Evolutionary conservation across 2,329 filamentous ascomycete species (phyloP), one percentile per base, ranked within the genome.

Genomic region (Ophiostoma australiae): DNA sequence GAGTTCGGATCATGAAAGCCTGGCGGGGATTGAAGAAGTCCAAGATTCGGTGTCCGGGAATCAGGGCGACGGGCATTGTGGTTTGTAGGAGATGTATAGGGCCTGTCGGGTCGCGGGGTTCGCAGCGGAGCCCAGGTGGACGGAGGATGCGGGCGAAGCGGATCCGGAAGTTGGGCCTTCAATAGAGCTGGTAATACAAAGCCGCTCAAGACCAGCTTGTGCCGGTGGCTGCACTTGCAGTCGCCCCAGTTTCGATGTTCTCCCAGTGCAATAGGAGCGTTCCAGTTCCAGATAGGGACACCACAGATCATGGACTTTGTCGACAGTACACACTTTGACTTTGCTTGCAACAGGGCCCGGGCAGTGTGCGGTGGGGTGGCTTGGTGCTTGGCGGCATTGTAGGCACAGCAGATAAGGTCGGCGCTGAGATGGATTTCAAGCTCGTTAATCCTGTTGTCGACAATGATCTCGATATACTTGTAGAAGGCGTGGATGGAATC

Each of bases 401-500:
- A 23, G 48, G 48, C n/a, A 11, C 20, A 55, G n/a, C 48, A 55
- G 1, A 55, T 11, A 20, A 55, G 20, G 48, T 55, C 48, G 48
- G 13, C 20, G n/a, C 48, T 8, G 48, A 55, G 48, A 23, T 23
- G 48, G 10, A 55, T 55, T 8, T 55, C 48, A 5, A 55, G 48
- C 48, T 23, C 17, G 10, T 3, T n/a, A 3, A 55, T 20, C 4
- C 4, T 23, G 8, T 55, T 55, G 48, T 55, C 10, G 2, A 55
- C 48, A 55, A 55, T 55, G 48, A 55, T 55, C 20, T 55, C 48
- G 20, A 55, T n/a, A 17, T 55, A 55, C n/a, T 55, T 55, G 48
- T 55, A 52, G 13, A 52, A 52, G 4, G 48, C 20, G 20, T 52
- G 48, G 2, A 20, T 7, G 5, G 8, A 23, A 23, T 23, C n/a